Evolutionary conservation across 164 flowering plant genomes (phyloP).

Genomic region (Tinospora cordifolia): DNA sequence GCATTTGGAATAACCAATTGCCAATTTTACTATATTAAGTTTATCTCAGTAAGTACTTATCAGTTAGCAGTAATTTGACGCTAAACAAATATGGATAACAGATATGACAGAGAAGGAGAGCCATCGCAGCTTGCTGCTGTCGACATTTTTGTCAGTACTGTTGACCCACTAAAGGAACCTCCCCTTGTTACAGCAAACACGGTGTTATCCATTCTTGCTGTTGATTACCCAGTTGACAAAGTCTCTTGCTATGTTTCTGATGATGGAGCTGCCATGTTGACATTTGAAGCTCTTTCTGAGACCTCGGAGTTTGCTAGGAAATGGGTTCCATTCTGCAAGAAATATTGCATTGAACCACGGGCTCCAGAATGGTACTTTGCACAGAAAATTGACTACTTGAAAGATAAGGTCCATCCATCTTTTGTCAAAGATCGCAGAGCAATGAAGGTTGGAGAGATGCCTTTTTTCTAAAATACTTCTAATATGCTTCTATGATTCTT

Average conservation of each 20-base stretch:
- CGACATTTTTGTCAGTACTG: conserved; percentile 57
- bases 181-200: conserved; percentile 59
- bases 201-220: conserved; percentile 48
- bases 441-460: conserved; percentile 37
- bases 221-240: conserved; percentile 63
- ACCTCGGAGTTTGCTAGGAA: conserved; percentile 54
- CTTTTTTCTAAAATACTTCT: not conserved
- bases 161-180: conserved; percentile 56
- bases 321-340: conserved; percentile 63
- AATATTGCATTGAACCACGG: conserved; percentile 44
- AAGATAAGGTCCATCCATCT: conserved; percentile 47
- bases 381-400: conserved; percentile 47
- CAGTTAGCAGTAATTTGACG: not conserved
- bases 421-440: conserved; percentile 54
- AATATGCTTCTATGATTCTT: not conserved
- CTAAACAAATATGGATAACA: conserved; percentile 16
- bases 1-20: not conserved
- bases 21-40: not conserved
- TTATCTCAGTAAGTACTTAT: not conserved
- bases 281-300: conserved; percentile 52
- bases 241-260: conserved; percentile 60
- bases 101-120: conserved; percentile 52
- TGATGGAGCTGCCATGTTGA: conserved; percentile 60
- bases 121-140: conserved; percentile 40
- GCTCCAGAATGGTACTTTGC: conserved; percentile 60